A percentile compares a stretch with the other conserved stretches of the same genome.
These are phyloP conservation scores for Kuraishia ogatae DNA, from an alignment of 805 yeast species.

Conservation along the genomic window DNA sequence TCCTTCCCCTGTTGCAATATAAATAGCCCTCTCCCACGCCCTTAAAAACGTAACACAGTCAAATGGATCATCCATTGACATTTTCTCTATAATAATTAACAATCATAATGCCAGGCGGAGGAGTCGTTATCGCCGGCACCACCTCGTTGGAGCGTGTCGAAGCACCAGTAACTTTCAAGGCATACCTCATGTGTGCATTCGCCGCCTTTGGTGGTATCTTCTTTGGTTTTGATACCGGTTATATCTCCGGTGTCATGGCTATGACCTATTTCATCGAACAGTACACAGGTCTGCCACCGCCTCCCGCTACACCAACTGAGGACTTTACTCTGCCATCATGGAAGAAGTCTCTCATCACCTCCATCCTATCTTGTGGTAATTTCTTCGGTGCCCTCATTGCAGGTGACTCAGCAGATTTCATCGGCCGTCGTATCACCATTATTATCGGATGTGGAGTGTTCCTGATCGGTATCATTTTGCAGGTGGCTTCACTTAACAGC, in stretches of 20 bases:
- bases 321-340: slow-evolving; percentile 15
- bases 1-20: background rate
- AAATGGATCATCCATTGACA: background rate
- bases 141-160: slow-evolving; percentile 19
- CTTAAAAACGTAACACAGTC: background rate
- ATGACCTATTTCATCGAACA: slow-evolving; percentile 37
- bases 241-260: slow-evolving; percentile 57
- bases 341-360: slow-evolving; percentile 45
- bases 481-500: slow-evolving; percentile 28
- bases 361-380: slow-evolving; percentile 67
- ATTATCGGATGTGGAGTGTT: slow-evolving; percentile 34
- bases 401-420: slow-evolving; percentile 39
- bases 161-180: slow-evolving; percentile 26
- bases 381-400: slow-evolving; percentile 58
- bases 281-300: slow-evolving; percentile 11
- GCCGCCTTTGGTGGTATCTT: slow-evolving; percentile 63
- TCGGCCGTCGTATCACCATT: slow-evolving; percentile 42
- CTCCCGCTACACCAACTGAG: slow-evolving; percentile 7
- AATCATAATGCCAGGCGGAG: slow-evolving; percentile 2
- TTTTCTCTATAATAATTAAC: background rate
- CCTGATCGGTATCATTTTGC: slow-evolving; percentile 39
- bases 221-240: slow-evolving; percentile 65
- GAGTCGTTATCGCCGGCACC: slow-evolving; percentile 7
- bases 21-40: background rate
- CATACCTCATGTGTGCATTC: slow-evolving; percentile 38